phyloP scores from a whole-genome alignment of 306 rosid genomes.

The Vigna nakashimae region DNA sequence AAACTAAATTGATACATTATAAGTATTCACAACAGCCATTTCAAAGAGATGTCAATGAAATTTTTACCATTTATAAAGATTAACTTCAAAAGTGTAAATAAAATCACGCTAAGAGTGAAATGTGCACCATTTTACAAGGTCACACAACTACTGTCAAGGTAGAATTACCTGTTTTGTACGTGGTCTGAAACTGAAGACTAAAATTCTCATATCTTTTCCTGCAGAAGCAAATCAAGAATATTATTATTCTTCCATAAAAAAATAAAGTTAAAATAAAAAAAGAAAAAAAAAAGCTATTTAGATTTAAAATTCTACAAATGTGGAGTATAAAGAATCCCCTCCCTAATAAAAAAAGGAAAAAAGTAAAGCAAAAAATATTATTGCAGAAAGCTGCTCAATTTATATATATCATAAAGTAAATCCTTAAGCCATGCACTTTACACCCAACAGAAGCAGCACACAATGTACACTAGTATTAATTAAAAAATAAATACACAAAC shows the following conservation, averaged over 20 bases:
- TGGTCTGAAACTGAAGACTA: slow-evolving; percentile 92
- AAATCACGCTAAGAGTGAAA: slow-evolving; percentile 5
- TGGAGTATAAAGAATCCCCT: slow-evolving; percentile 29
- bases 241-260: not conserved
- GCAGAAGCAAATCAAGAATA: slow-evolving; percentile 48
- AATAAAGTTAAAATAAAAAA: not conserved
- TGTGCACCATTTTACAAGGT: slow-evolving; percentile 4
- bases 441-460: slow-evolving; percentile 17
- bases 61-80: slow-evolving; percentile 1
- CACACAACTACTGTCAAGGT: slow-evolving; percentile 19
- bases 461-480: slow-evolving; percentile 1
- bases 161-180: slow-evolving; percentile 86
- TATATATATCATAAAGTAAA: not conserved
- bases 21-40: not conserved
- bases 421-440: not conserved
- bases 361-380: not conserved
- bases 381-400: not conserved
- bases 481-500: not conserved
- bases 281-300: not conserved
- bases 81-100: not conserved
- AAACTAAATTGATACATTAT: not conserved
- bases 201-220: slow-evolving; percentile 97
- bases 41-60: slow-evolving; percentile 26
- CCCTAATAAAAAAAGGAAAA: slow-evolving; percentile 6
- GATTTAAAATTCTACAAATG: slow-evolving; percentile 26